A percentile compares a stretch with the other conserved stretches of the same genome.
phyloP scores from a whole-genome alignment of 129 eudicot genomes.

The Heracleum sosnowskyi region DNA sequence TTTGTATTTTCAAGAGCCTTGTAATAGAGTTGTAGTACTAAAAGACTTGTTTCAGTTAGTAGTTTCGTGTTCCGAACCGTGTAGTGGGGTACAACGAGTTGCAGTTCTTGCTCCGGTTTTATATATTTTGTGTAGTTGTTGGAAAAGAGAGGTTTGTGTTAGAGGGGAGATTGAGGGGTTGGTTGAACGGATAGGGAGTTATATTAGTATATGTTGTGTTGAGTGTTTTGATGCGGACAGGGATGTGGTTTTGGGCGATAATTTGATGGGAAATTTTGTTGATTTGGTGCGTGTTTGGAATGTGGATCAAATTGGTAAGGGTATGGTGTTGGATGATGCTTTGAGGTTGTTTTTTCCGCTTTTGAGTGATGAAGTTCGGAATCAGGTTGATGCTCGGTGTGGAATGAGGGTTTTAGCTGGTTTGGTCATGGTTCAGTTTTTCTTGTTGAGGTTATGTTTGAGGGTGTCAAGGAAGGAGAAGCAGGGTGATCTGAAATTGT shows the following conservation, averaged over 20 bases:
- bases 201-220: slow-evolving; percentile 37
- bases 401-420: slow-evolving; percentile 48
- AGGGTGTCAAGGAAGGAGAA: slow-evolving; percentile 17
- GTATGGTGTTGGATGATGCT: slow-evolving; percentile 25
- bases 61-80: slow-evolving; percentile 33
- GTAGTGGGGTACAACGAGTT: slow-evolving; percentile 29
- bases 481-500: slow-evolving; percentile 9
- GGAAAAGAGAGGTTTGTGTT: slow-evolving; percentile 11
- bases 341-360: slow-evolving; percentile 42
- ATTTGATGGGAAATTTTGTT: slow-evolving; percentile 26
- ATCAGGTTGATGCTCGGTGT: slow-evolving; percentile 17
- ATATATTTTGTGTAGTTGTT: slow-evolving; percentile 35
- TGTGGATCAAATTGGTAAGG: slow-evolving; percentile 24
- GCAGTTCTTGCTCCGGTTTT: slow-evolving; percentile 63
- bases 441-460: slow-evolving; percentile 41
- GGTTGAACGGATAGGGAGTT: slow-evolving; percentile 37
- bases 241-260: slow-evolving; percentile 17
- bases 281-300: slow-evolving; percentile 44
- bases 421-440: slow-evolving; percentile 37
- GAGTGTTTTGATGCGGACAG: slow-evolving; percentile 17
- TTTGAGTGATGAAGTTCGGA: slow-evolving; percentile 27
- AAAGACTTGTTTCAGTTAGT: slow-evolving; percentile 56
- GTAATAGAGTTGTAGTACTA: slow-evolving; percentile 12
- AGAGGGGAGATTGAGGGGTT: slow-evolving; percentile 35
- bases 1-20: slow-evolving; percentile 9